phyloP scores from a whole-genome alignment of 1,139 yeast species.

The Nadsonia commutata region DNA sequence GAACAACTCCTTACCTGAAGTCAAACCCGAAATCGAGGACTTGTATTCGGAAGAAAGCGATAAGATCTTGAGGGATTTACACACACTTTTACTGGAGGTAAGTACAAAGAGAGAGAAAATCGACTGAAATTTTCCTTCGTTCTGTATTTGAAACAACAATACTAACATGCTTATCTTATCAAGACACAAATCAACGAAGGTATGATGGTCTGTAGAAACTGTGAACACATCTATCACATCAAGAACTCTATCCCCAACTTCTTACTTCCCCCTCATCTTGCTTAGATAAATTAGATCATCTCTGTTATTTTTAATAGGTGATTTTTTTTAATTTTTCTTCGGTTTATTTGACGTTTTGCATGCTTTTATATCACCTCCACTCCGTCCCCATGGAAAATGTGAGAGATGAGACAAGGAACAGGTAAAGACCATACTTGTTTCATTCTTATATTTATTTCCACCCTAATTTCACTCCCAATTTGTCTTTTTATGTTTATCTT shows the following conservation, averaged over 20 bases:
- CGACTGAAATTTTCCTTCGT: background rate
- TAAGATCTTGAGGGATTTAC: constrained; percentile 57
- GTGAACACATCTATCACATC: constrained; percentile 77
- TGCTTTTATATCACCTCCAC: background rate
- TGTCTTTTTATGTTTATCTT: background rate
- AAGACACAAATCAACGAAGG: constrained; percentile 73
- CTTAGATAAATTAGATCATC: too few relatives aligned
- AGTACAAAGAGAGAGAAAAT: too few relatives aligned
- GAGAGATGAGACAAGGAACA: background rate
- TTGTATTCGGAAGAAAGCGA: constrained; percentile 37
- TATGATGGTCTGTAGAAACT: constrained; percentile 72
- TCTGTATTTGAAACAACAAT: background rate
- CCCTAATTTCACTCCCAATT: too few relatives aligned
- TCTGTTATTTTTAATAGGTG: too few relatives aligned
- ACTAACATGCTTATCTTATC: constrained; percentile 2
- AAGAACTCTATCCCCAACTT: constrained; percentile 92
- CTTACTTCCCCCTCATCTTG: constrained; percentile 84
- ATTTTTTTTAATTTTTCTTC: too few relatives aligned
- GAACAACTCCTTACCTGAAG: constrained; percentile 45
- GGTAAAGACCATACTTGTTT: too few relatives aligned
- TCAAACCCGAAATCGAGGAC: constrained; percentile 48
- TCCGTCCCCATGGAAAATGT: too few relatives aligned
- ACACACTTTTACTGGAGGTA: constrained; percentile 53
- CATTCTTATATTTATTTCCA: too few relatives aligned
- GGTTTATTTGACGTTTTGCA: background rate